Evolutionary conservation across 257 asterid species (phyloP), one percentile per base, ranked within the genome.

Genomic region (Solanum stenotomum): DNA sequence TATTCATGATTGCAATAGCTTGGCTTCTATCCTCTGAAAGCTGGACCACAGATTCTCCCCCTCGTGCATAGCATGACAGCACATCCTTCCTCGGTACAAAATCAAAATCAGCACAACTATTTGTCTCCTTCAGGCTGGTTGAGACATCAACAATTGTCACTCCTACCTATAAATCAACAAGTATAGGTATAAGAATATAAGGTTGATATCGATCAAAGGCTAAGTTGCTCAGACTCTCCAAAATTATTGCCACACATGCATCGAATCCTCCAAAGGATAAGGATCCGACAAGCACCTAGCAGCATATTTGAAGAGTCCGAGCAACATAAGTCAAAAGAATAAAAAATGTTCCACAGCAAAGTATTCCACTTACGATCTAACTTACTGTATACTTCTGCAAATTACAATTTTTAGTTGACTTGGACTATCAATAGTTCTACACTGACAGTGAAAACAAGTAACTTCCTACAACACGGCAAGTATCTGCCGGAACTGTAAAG

Each of bases 61-160:
- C 76, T 84, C 77, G 92, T 68, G 75, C 65, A 90, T 72, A 91
- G 93, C 92, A 90, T 25, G 94, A 94, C 87, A 97, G 96, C 52
- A 95, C 91, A 77, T 94, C 97, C 83, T 91, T 94, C 72, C 91
- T 93, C 3, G 98, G 88, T 85, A 97, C 94, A 89, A 95, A 95
- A 35, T 87, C 89, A 87, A 95, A 97, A 91, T 93, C 95, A 9
- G 91, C 95, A 86, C 92, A 92, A n/a, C 88, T 89, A 83, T 92
- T 89, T 1, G 90, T 91, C 90, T 85, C 91, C 87, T 90, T 90
- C 44, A 70, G 42, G 85, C 96, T 78, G 34, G 91, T 86, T n/a
- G 98, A 97, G 88, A 97, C 98, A 89, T 97, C 99, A 44, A 97
- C 93, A 49, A 96, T 91, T 15, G 95, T 96, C 90, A 95, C 96